phyloP scores from a whole-genome alignment of 2,329 filamentous ascomycete genomes.

The Cytospora piceae region DNA sequence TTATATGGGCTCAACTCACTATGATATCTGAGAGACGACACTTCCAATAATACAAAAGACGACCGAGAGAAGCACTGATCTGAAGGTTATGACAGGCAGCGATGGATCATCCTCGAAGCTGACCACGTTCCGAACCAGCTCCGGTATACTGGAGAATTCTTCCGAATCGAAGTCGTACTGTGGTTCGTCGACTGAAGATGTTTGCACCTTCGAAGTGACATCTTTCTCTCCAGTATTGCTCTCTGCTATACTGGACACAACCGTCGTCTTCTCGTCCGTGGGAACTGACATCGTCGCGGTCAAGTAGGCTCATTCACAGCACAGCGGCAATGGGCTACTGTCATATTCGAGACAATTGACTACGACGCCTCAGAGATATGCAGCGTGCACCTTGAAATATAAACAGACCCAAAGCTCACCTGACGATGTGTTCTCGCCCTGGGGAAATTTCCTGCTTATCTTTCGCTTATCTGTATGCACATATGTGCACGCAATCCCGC shows the following conservation, averaged over 20 bases:
- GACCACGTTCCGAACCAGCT: constrained; percentile 33
- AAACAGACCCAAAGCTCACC: not conserved
- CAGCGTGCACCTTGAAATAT: not conserved
- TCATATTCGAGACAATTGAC: too few species aligned
- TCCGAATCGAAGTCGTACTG: constrained; percentile 18
- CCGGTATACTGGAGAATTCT: constrained; percentile 28
- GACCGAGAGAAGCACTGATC: constrained; percentile 30
- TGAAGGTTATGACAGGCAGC: constrained; percentile 31
- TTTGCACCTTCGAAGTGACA: not conserved
- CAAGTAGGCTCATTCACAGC: not conserved
- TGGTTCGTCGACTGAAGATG: constrained; percentile 14
- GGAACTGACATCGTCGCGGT: not conserved
- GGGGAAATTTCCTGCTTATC: not conserved
- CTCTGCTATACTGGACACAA: not conserved
- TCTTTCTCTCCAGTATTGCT: constrained; percentile 7
- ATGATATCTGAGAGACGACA: constrained; percentile 29
- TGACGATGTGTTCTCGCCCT: not conserved
- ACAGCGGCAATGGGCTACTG: not conserved
- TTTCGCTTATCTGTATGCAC: not conserved
- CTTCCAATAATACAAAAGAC: constrained; percentile 32
- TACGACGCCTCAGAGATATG: not conserved
- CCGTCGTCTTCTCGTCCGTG: constrained; percentile 2
- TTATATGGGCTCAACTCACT: not conserved
- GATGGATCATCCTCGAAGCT: constrained; percentile 33
- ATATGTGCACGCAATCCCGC: not conserved